Evolutionary conservation across 371 early-diverging fungal species (phyloP).

Genomic region (Rhizopus arrhizus): DNA sequence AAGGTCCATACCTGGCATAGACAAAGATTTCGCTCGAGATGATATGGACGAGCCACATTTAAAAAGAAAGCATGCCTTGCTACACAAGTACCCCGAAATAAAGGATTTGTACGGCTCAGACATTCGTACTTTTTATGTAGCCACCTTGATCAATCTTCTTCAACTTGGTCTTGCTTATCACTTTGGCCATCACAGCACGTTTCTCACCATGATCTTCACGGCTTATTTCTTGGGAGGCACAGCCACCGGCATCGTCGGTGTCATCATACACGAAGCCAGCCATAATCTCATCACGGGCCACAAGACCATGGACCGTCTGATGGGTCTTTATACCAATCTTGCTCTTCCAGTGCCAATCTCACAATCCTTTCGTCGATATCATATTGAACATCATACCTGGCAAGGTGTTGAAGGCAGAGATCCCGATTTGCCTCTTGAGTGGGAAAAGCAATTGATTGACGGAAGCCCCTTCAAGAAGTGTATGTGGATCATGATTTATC

Average conservation of each 20-base stretch:
- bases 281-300: conserved; percentile 79
- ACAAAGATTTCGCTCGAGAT: conserved; percentile 81
- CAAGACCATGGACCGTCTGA: conserved; percentile 75
- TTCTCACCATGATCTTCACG: conserved; percentile 60
- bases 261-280: conserved; percentile 90
- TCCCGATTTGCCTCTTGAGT: conserved; percentile 91
- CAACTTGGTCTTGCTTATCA: conserved; percentile 81
- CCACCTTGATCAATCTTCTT: conserved; percentile 64
- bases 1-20: conserved; percentile 74
- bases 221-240: conserved; percentile 88
- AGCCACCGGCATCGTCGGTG: conserved; percentile 74
- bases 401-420: conserved; percentile 94
- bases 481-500: conserved; percentile 85
- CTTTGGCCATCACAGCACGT: conserved; percentile 70
- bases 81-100: conserved; percentile 87
- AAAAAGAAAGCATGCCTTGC: conserved; percentile 86
- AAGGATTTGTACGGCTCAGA: conserved; percentile 84
- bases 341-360: conserved; percentile 82
- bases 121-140: conserved; percentile 74
- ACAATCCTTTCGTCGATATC: conserved; percentile 89
- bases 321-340: conserved; percentile 85
- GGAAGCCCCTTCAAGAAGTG: conserved; percentile 77
- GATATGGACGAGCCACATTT: conserved; percentile 94
- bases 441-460: conserved; percentile 81
- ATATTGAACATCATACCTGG: conserved; percentile 95